Evolutionary conservation across 805 yeast species (phyloP), one percentile per base, ranked within the genome.

Genomic region (Pichia californica): DNA sequence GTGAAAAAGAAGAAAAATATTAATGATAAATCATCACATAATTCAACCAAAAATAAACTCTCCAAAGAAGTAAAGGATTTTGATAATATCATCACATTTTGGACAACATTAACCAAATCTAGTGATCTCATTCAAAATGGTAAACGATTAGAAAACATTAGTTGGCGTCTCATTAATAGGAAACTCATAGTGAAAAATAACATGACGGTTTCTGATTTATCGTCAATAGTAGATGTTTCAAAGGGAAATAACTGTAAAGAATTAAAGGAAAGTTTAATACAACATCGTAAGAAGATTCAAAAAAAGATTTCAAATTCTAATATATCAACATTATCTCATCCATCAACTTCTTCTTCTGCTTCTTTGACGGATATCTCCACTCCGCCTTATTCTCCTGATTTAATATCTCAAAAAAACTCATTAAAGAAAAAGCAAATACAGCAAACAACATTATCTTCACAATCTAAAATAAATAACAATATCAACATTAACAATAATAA

Each of bases 41-140:
- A n/a, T n/a, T n/a, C n/a, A n/a, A n/a, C n/a, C n/a, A n/a, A 38
- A 34, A 51, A 37, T 15, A 26, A 16, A 18, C 40, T 45, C 4
- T 41, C 55, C 3, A 3, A 50, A 67, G 11, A 68, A 68, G 35
- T 3, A 4, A 51, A 66, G 11, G 68, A 68, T 33, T 54, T 69
- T 31, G 70, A 67, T 42, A 66, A 64, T 39, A 66, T 69, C 3
- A 50, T 69, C 25, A 61, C 68, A 3, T 61, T 69, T 20, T 68
- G 73, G 70, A 65, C 71, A 9, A 69, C 71, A 2, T 40, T 64
- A 13, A 58, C 59, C 10, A 63, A 64, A 41, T 57, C 63, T 2
- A 54, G 63, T 20, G 60, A 56, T 35, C 54, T 55, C 37, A 55
- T 64, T 15, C 49, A 49, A 30, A 60, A 63, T 41, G 68, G 68